Percentiles rank a stretch among this genome's conserved stretches.
Evolutionary conservation across 1,284 basidiomycete species (phyloP).

Genomic region (Gymnopus androsaceus): DNA sequence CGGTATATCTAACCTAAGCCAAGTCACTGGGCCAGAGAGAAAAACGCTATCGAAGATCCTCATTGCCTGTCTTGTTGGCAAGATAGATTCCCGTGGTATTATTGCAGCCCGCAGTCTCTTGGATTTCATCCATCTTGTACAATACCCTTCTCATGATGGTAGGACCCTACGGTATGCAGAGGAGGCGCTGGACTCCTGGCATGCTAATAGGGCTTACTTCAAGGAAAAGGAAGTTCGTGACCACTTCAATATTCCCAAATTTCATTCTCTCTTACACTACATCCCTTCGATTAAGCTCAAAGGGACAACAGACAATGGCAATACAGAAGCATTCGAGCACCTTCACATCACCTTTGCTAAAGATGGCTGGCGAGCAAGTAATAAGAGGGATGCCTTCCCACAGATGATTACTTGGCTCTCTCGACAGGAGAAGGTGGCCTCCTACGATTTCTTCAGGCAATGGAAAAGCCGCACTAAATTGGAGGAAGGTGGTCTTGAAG

Average conservation of each 20-base stretch:
- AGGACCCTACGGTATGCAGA: slow-evolving; percentile 26
- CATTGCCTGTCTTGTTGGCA: no score
- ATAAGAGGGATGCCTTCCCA: slow-evolving; percentile 11
- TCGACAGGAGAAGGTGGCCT: no score
- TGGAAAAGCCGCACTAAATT: no score
- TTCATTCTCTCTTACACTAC: slow-evolving; percentile 19
- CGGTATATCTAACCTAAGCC: slow-evolving; percentile 24
- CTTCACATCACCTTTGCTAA: slow-evolving; percentile 15
- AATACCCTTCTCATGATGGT: slow-evolving; percentile 24
- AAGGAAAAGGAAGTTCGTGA: slow-evolving; percentile 22
- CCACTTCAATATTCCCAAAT: slow-evolving; percentile 30
- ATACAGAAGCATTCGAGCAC: slow-evolving; percentile 7
- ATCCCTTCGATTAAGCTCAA: background rate
- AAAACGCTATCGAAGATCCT: slow-evolving; percentile 25
- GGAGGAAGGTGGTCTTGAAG: no score
- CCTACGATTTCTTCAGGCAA: no score
- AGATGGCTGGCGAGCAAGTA: slow-evolving; percentile 2
- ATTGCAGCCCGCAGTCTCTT: slow-evolving; percentile 22
- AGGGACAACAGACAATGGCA: slow-evolving; percentile 7
- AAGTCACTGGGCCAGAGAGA: slow-evolving; percentile 24
- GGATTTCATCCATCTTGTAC: slow-evolving; percentile 26
- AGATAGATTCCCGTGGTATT: no score
- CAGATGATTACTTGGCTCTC: no score
- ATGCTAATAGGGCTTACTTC: slow-evolving; percentile 28
- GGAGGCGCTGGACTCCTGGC: slow-evolving; percentile 23